These are phyloP conservation scores for Amylostereum areolatum DNA, from an alignment of 1,284 basidiomycete species.

Conservation along the genomic window DNA sequence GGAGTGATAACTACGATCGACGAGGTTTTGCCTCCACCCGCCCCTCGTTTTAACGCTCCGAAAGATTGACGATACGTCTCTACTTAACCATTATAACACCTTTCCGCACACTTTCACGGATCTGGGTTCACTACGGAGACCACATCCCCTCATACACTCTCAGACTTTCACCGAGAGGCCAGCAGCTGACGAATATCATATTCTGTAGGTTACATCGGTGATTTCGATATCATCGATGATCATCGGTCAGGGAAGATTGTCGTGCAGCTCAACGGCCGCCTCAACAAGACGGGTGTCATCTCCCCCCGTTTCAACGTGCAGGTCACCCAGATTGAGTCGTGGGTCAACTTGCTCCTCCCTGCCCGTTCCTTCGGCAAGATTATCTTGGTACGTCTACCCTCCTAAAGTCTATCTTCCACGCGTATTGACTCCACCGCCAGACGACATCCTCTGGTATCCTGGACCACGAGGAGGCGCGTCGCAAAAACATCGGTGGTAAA, in stretches of 20 bases:
- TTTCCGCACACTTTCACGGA: slow-evolving; percentile 29
- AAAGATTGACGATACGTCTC: slow-evolving; percentile 40
- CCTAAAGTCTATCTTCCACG: neutral
- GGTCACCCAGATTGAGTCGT: slow-evolving; percentile 87
- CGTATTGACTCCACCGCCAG: slow-evolving; percentile 28
- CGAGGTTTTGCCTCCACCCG: slow-evolving; percentile 48
- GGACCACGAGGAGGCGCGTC: slow-evolving; percentile 98
- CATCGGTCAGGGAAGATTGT: slow-evolving; percentile 99
- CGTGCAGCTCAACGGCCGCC: slow-evolving; percentile 94
- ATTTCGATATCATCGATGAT: slow-evolving; percentile 99
- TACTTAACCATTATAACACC: slow-evolving; percentile 47
- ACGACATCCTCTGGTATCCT: slow-evolving; percentile 98
- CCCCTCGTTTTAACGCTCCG: slow-evolving; percentile 70
- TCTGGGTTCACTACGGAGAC: slow-evolving; percentile 52
- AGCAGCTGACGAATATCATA: slow-evolving; percentile 13
- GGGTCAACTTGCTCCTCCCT: slow-evolving; percentile 92
- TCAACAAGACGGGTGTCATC: slow-evolving; percentile 99
- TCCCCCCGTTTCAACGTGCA: slow-evolving; percentile 98
- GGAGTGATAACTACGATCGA: slow-evolving; percentile 73
- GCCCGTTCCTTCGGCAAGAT: slow-evolving; percentile 96
- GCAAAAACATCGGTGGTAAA: slow-evolving; percentile 97
- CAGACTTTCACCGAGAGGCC: neutral
- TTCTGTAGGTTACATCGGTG: slow-evolving; percentile 88
- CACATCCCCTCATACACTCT: slow-evolving; percentile 29
- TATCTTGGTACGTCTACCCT: slow-evolving; percentile 63